Evolutionary conservation across 2,329 filamentous ascomycete species (phyloP), one percentile per base, ranked within the genome.

Genomic region (Rhexocercosporidium sp.): DNA sequence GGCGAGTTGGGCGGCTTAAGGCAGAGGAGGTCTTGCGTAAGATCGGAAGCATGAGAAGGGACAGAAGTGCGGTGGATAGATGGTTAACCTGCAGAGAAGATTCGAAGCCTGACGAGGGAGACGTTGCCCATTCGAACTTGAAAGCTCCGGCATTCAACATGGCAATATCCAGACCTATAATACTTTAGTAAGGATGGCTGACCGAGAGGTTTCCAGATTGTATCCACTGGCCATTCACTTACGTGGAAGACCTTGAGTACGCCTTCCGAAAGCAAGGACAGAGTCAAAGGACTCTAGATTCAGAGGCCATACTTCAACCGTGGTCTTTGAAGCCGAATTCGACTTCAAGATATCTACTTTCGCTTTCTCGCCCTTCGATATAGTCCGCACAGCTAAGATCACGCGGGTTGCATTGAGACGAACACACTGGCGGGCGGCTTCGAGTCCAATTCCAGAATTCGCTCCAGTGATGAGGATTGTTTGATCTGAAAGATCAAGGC

Each of bases 321-420:
- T 27, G 14, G 47, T 37, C 2, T 47, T 68, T 44, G 8, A 71
- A 39, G 29, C 34, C 5, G 77, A 66, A 1, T 81, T 77, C 29
- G 76, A 74, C 41, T 22, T 49, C 22, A 59, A 27, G 25, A 64
- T 39, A 25, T n/a, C n/a, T n/a, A 74, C 71, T 62, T 77, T 77
- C 5, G 82, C 82, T 2, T 74, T 76, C 61, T 83, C 78, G 64
- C 82, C 82, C 69, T 82, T 81, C n/a, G n/a, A n/a, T 31, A 5
- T 31, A 9, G 29, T 5, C 29, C 29, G 4, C 4, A 31, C 9
- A 31, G 29, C 29, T 31, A 9, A 31, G 4, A 31, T 31, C 4
- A 31, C 4, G n/a, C n/a, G n/a, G n/a, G n/a, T n/a, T n/a, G n/a
- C n/a, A n/a, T n/a, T n/a, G n/a, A n/a, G n/a, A n/a, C n/a, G n/a